Evolutionary conservation across 2,329 filamentous ascomycete species (phyloP).

Genomic region (Pseudopithomyces maydicus): DNA sequence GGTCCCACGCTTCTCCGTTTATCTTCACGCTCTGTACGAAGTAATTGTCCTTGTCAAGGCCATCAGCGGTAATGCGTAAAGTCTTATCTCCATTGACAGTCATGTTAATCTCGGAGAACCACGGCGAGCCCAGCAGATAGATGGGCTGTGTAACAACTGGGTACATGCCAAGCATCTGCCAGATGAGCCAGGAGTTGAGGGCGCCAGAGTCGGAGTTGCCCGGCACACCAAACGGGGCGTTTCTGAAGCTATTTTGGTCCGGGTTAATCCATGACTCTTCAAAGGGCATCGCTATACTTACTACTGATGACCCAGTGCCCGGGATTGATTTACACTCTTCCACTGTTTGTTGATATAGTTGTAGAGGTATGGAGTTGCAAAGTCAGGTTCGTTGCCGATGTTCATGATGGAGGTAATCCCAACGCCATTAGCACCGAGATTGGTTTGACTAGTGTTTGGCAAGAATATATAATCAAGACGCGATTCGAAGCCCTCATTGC

Average conservation of each 20-base stretch:
- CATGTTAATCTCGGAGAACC: conserved; percentile 59
- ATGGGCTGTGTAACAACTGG: conserved; percentile 68
- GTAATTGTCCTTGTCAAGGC: conserved; percentile 58
- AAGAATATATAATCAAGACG: conserved; percentile 46
- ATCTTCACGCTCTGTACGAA: conserved; percentile 67
- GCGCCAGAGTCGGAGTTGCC: conserved; percentile 52
- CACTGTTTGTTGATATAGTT: conserved; percentile 46
- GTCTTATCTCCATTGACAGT: conserved; percentile 56
- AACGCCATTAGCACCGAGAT: conserved; percentile 41
- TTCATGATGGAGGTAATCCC: conserved; percentile 58
- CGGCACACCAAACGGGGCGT: conserved; percentile 42
- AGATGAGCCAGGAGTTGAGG: conserved; percentile 55
- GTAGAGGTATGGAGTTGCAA: conserved; percentile 66
- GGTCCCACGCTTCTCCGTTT: conserved; percentile 66
- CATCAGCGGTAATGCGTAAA: conserved; percentile 59
- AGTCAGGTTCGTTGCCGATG: conserved; percentile 66
- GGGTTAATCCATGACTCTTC: background rate
- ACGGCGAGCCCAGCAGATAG: conserved; percentile 61
- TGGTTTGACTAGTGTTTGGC: conserved; percentile 37
- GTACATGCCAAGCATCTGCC: conserved; percentile 53
- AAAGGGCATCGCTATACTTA: conserved; percentile 20
- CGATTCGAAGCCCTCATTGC: conserved; percentile 34
- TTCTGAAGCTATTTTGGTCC: conserved; percentile 18
- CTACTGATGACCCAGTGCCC: conserved; percentile 35
- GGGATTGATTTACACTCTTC: conserved; percentile 43